Conservation (phyloP, 208 protist species). For the Crithidia thermophila region DNA sequence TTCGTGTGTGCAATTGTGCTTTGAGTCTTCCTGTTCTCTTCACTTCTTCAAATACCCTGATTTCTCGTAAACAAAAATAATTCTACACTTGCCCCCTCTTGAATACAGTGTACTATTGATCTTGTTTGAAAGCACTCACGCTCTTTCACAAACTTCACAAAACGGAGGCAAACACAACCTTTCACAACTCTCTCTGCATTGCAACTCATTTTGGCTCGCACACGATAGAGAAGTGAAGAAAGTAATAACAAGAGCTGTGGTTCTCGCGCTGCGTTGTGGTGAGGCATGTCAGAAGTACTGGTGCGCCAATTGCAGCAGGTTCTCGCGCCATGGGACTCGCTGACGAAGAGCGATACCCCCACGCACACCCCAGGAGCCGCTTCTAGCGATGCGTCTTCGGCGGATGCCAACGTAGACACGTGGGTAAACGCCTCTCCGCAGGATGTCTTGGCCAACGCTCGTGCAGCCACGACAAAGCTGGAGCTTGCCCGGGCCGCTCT, state of each 20-base stretch:
- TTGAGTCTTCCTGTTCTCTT: too few species aligned
- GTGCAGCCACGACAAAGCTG: slow-evolving; percentile 41
- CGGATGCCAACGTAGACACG: not conserved
- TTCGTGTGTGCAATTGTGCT: too few species aligned
- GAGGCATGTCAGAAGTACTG: slow-evolving; percentile 39
- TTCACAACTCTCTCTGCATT: not conserved
- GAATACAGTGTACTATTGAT: too few species aligned
- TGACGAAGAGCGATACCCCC: slow-evolving; percentile 1
- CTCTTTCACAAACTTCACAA: too few species aligned
- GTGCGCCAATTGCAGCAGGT: slow-evolving; percentile 61
- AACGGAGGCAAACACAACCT: not conserved
- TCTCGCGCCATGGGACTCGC: slow-evolving; percentile 53
- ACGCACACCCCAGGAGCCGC: not conserved
- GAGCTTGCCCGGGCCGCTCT: slow-evolving; percentile 77
- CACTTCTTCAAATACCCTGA: too few species aligned
- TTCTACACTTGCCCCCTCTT: too few species aligned
- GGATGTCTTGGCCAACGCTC: slow-evolving; percentile 1
- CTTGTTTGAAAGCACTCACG: too few species aligned
- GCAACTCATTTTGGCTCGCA: not conserved
- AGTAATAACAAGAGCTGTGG: too few species aligned
- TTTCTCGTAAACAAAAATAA: too few species aligned
- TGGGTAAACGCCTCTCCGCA: not conserved
- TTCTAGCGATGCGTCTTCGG: not conserved
- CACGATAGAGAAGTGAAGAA: too few species aligned
- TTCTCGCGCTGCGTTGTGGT: too few species aligned